Base-by-base conservation (phyloP, 345 rosid species). In the Bretschneidera sinensis region DNA sequence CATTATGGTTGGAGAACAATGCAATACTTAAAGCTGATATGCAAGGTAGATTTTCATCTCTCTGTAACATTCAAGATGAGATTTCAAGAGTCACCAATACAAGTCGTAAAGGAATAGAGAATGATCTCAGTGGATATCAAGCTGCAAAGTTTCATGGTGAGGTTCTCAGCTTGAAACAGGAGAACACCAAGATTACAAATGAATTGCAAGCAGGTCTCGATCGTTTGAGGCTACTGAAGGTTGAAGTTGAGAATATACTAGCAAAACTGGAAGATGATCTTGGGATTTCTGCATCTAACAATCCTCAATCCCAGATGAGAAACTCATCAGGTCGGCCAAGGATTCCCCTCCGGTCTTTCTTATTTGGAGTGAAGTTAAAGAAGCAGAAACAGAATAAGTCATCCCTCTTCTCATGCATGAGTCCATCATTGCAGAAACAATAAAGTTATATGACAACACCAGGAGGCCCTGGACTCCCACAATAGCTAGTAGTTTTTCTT, bases 131-230 rank as follows among this genome's bases (percentile, higher is more conserved):
- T 34, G 77, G 63, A 51, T 83, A 76, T 60, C 87, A 91, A 68
- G 92, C 88, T 0, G 95, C 95, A 7, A 83, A 83, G 81, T 85
- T 86, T 61, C 95, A 83, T 52, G 96, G 96, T 9, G 96, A 94
- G 76, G 62, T 88, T 69, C 71, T 82, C 23, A 88, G 86, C 88
- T 90, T 94, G 97, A 85, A 88, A 66, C 96, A 86, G 60, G 99
- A 90, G 68, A 86, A 70, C 82, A 74, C 61, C 55, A 94, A 83
- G 82, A 80, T 94, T 20, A 74, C 83, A 0, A 62, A 67, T 1
- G 89, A 94, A 57, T 55, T 90, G 63, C 75, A 78, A n/a, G 64
- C 77, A 0, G 95, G 99, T 21, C 74, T 76, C 47, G 79, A 75
- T 11, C 72, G 77, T 9, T 90, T 86, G 55, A 75, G 39, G 48